A percentile compares a stretch with the other conserved stretches of the same genome.
Evolutionary conservation across 345 rosid genomes (phyloP).

Genomic region (Moricandia arvensis): DNA sequence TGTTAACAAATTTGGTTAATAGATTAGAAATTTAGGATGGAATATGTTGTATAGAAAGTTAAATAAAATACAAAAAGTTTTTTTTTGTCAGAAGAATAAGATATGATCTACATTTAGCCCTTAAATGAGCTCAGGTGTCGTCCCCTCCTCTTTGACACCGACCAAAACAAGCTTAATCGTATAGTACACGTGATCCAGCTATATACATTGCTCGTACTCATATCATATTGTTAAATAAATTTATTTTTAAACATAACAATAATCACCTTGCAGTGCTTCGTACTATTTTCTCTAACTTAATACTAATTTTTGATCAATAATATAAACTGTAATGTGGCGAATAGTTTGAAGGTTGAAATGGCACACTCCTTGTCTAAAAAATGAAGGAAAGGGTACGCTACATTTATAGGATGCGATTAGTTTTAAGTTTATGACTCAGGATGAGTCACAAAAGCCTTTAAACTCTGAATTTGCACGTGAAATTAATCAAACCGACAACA

Average conservation of each 20-base stretch:
- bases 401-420: conserved; percentile 20
- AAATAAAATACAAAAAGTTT: not conserved
- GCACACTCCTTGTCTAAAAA: conserved; percentile 1
- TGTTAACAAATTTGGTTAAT: not conserved
- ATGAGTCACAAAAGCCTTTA: conserved; percentile 30
- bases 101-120: conserved; percentile 1
- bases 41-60: not conserved
- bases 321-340: conserved; percentile 33
- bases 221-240: not conserved
- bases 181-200: conserved; percentile 36
- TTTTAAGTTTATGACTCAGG: conserved; percentile 23
- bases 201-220: not conserved
- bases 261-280: not conserved
- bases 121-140: conserved; percentile 24
- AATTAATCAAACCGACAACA: conserved; percentile 14
- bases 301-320: conserved; percentile 5
- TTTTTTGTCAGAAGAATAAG: not conserved
- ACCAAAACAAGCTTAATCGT: conserved; percentile 29
- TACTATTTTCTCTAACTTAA: conserved; percentile 2
- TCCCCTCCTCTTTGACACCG: conserved; percentile 35
- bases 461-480: conserved; percentile 30
- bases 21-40: not conserved
- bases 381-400: conserved; percentile 13
- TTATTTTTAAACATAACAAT: not conserved
- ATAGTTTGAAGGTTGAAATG: conserved; percentile 31